phyloP scores from a whole-genome alignment of 257 asterid species.

The Ilex asprella region DNA sequence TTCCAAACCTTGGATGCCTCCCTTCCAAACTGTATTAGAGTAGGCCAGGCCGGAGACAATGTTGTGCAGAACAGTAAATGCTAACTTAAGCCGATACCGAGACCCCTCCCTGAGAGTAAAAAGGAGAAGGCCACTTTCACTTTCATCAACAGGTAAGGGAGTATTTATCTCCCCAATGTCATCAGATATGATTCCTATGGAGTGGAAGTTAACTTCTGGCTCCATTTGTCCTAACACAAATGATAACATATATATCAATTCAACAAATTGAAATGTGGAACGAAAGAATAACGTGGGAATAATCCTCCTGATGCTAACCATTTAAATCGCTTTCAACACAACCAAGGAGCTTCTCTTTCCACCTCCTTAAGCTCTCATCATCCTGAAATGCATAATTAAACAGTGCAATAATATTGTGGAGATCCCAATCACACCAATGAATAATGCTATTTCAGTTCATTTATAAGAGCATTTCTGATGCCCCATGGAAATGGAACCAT shows the following conservation, averaged over 20 bases:
- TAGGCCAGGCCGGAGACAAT: conserved; percentile 72
- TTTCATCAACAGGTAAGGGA: conserved; percentile 50
- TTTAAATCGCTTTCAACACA: conserved; percentile 62
- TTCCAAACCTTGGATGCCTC: conserved; percentile 55
- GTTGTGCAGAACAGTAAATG: conserved; percentile 73
- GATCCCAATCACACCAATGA: too few species aligned
- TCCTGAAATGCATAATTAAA: conserved; percentile 27
- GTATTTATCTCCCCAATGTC: conserved; percentile 60
- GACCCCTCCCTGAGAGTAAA: conserved; percentile 65
- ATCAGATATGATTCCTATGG: conserved; percentile 55
- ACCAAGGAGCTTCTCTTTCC: conserved; percentile 85
- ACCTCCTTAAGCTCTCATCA: conserved; percentile 72
- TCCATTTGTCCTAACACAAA: conserved; percentile 48
- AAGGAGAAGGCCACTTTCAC: conserved; percentile 32
- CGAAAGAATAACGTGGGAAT: neutral
- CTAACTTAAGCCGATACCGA: conserved; percentile 52
- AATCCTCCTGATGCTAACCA: conserved; percentile 33
- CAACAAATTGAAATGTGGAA: neutral
- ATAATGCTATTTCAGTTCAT: too few species aligned
- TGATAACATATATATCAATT: conserved; percentile 11
- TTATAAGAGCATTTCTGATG: neutral
- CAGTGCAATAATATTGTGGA: neutral
- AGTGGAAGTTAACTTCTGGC: conserved; percentile 66
- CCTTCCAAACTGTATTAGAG: conserved; percentile 68
- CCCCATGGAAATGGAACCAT: neutral